Evolutionary conservation across 345 rosid genomes (phyloP).

Genomic region (Eucalyptus marginata): DNA sequence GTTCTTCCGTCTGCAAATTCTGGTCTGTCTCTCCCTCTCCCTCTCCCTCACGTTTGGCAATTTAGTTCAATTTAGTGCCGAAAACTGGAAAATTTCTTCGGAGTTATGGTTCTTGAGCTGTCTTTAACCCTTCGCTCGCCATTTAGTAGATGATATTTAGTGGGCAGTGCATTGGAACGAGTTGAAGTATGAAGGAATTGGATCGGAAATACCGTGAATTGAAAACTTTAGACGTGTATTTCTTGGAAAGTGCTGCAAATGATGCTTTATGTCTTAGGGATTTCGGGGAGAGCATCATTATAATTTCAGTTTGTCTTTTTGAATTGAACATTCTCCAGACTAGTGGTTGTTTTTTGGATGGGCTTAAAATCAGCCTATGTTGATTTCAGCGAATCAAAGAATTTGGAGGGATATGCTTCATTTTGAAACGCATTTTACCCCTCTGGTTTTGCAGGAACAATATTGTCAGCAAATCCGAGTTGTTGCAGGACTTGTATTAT

Average conservation of each 20-base stretch:
- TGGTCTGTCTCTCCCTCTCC: conserved; percentile 24
- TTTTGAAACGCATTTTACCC: neutral
- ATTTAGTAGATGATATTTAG: neutral
- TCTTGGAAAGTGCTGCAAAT: neutral
- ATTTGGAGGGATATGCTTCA: neutral
- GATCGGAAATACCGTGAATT: neutral
- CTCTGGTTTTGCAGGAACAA: conserved; percentile 33
- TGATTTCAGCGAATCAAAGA: neutral
- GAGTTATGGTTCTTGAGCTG: neutral
- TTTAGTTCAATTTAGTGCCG: neutral
- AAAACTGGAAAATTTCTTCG: neutral
- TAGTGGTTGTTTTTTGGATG: neutral
- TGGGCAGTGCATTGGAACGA: neutral
- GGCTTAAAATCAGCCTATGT: neutral
- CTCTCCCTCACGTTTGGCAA: neutral
- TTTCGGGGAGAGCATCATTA: neutral
- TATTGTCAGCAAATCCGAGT: conserved; percentile 33
- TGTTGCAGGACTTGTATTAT: conserved; percentile 35
- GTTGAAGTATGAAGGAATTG: neutral
- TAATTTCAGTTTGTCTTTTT: neutral
- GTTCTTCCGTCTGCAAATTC: conserved; percentile 66
- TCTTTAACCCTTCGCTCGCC: neutral
- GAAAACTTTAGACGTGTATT: neutral
- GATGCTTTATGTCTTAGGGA: neutral
- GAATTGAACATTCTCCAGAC: neutral